phyloP scores from a whole-genome alignment of 805 yeast species.

The Lachancea mirantina region DNA sequence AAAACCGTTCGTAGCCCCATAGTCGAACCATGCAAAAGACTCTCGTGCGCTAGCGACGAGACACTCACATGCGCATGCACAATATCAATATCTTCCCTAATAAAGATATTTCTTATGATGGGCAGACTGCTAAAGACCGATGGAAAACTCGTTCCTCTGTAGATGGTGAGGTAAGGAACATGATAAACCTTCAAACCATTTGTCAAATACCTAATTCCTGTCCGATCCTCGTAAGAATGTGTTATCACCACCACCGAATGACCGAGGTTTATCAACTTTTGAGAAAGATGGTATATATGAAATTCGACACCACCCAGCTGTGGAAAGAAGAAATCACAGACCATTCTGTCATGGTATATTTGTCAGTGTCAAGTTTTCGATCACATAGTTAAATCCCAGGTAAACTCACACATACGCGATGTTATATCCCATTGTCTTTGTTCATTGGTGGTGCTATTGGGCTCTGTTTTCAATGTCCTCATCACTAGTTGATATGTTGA shows the following conservation, averaged over 20 bases:
- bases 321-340: constrained; percentile 95
- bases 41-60: constrained; percentile 81
- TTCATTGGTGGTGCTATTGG: too few relatives aligned
- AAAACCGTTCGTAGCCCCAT: constrained; percentile 90
- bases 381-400: background rate
- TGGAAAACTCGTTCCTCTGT: constrained; percentile 81
- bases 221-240: constrained; percentile 77
- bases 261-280: constrained; percentile 69
- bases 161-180: constrained; percentile 73
- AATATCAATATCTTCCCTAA: constrained; percentile 79
- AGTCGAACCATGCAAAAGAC: constrained; percentile 81
- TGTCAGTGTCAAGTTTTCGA: background rate
- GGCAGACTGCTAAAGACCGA: constrained; percentile 87
- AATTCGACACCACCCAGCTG: constrained; percentile 98
- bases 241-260: constrained; percentile 84
- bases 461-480: too few relatives aligned
- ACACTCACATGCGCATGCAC: constrained; percentile 95
- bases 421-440: constrained; percentile 24
- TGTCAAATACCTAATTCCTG: constrained; percentile 75
- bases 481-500: too few relatives aligned
- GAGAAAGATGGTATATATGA: constrained; percentile 87
- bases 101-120: constrained; percentile 69
- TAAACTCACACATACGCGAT: constrained; percentile 20
- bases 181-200: constrained; percentile 92
- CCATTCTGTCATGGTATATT: constrained; percentile 46